Evolutionary conservation across 306 rosid species (phyloP), one percentile per base, ranked within the genome.

Genomic region (Quercus berberidifolia): DNA sequence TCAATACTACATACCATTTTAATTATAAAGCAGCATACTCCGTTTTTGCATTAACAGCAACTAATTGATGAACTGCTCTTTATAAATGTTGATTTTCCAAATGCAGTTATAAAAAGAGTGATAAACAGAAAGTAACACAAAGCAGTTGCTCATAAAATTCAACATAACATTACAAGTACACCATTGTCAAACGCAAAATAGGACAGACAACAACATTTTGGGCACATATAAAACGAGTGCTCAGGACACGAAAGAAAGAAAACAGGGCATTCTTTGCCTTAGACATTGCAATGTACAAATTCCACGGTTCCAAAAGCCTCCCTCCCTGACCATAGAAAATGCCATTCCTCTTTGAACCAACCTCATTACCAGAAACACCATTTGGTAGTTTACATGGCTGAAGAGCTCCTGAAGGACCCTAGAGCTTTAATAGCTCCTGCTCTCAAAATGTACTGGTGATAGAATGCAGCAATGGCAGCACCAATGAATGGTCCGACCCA

Each of bases 401-500:
- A 1, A 28, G 84, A 74, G 85, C 85, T 85, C 43, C 86, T 87
- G 78, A 76, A 81, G 6, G 90, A 87, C 38, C 88, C 83, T 1
- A 81, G 73, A 30, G 90, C 81, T 77, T 81, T 87, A n/a, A 57
- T 82, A 13, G 88, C 90, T 10, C 59, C 85, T 2, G 88, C 90
- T 63, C 90, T 80, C 80, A 84, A 28, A 23, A 87, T 58, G 77
- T 28, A 73, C 54, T 84, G 90, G 65, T 87, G 79, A 70, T 87
- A 84, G 18, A 87, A 4, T 12, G 88, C 82, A 54, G 90, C 90
- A 73, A 87, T 87, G n/a, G 88, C 81, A 6, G 90, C 82, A 4
- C 90, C 88, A 6, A 81, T 78, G 58, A 87, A 84, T 33, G 88
- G 88, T 58, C 85, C 87, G 18, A 81, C 85, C 87, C 85, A 84